phyloP scores from a whole-genome alignment of 345 rosid genomes.

The Eucalyptus curtisii region DNA sequence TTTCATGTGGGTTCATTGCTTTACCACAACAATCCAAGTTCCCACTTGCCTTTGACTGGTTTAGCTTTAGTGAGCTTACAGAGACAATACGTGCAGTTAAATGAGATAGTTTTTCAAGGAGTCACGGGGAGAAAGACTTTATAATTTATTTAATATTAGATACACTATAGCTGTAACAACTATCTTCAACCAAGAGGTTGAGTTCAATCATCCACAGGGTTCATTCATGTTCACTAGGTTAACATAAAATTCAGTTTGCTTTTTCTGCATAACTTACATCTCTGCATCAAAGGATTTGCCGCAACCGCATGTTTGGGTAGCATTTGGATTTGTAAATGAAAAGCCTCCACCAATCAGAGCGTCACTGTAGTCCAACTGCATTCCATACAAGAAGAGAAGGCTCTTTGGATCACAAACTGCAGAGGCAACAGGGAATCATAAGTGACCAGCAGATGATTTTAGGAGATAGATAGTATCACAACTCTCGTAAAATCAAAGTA shows the following conservation, averaged over 20 bases:
- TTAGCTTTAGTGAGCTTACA: background rate
- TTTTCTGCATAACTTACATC: slow-evolving; percentile 1
- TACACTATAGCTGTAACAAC: background rate
- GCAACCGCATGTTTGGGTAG: slow-evolving; percentile 76
- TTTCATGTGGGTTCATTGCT: background rate
- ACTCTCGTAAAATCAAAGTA: background rate
- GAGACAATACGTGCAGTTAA: background rate
- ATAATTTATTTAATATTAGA: background rate
- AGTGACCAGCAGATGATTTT: background rate
- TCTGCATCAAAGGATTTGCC: slow-evolving; percentile 35
- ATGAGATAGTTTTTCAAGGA: background rate
- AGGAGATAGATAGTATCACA: background rate
- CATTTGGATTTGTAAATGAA: slow-evolving; percentile 88
- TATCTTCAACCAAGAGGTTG: background rate
- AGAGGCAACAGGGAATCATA: background rate
- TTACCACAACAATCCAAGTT: background rate
- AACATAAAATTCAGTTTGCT: background rate
- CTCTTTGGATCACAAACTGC: slow-evolving; percentile 99
- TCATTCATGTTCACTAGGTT: background rate
- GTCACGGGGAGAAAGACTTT: background rate
- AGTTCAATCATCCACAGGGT: background rate
- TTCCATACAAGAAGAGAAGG: slow-evolving; percentile 86
- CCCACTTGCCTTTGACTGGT: background rate
- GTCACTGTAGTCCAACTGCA: slow-evolving; percentile 92
- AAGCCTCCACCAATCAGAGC: slow-evolving; percentile 98